Conservation (phyloP, 2,329 filamentous ascomycete genomes). For the Sporothrix humicola region DNA sequence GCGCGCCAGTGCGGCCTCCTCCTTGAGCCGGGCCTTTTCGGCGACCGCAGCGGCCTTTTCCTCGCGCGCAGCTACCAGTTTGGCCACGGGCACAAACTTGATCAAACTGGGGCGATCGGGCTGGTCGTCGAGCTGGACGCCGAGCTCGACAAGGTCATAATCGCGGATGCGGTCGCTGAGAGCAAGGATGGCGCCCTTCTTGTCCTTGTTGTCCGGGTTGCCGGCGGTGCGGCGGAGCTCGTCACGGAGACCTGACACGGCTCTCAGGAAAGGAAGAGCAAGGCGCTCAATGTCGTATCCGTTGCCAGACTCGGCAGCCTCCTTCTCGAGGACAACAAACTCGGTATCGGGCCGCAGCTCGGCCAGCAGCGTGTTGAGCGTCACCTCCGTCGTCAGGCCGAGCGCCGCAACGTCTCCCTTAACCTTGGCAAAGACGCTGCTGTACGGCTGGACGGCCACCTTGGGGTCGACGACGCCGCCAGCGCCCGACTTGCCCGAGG, state of each 20-base stretch:
- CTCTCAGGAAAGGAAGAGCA: slow-evolving; percentile 66
- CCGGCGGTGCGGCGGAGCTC: slow-evolving; percentile 44
- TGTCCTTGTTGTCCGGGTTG: slow-evolving; percentile 2
- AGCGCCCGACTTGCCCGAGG: slow-evolving; percentile 47
- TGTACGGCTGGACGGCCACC: slow-evolving; percentile 37
- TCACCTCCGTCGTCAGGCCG: slow-evolving; percentile 20
- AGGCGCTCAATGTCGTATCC: slow-evolving; percentile 35
- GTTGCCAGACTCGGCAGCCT: slow-evolving; percentile 1
- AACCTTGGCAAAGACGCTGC: slow-evolving; percentile 34
- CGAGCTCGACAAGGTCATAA: slow-evolving; percentile 67
- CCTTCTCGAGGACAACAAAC: slow-evolving; percentile 26
- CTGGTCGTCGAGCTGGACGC: slow-evolving; percentile 74
- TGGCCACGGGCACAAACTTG: slow-evolving; percentile 64
- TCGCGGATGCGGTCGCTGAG: slow-evolving; percentile 71
- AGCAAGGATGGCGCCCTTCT: slow-evolving; percentile 50
- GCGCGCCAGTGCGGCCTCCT: slow-evolving; percentile 52
- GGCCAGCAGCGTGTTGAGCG: slow-evolving; percentile 33
- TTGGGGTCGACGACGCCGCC: slow-evolving; percentile 29
- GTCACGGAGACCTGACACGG: slow-evolving; percentile 51
- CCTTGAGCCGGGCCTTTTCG: slow-evolving; percentile 54
- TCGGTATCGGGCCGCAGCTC: slow-evolving; percentile 30
- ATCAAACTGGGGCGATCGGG: slow-evolving; percentile 63
- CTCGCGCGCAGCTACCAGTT: slow-evolving; percentile 58
- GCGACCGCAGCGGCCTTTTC: slow-evolving; percentile 59
- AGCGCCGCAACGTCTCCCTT: slow-evolving; percentile 35